Conservation (phyloP, 192 early-diverging fungal genomes). For the Coemansia reversa region DNA sequence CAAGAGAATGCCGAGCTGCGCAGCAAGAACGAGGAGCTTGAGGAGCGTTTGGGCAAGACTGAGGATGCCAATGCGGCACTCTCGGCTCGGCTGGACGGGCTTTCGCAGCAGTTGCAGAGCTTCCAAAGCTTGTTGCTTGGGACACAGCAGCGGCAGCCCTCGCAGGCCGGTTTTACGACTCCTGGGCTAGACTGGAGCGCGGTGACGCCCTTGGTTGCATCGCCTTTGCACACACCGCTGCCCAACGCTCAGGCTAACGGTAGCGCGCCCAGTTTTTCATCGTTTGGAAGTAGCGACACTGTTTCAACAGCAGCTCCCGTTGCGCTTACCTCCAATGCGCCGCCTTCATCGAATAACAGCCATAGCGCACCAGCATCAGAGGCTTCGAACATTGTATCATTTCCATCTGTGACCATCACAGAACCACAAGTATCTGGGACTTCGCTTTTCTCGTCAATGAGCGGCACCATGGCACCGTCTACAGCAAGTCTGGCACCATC, state of each 20-base stretch:
- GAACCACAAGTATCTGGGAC: conserved; percentile 2
- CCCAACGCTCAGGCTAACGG: conserved; percentile 13
- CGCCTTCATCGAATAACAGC: conserved; percentile 9
- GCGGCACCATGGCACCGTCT: conserved; percentile 23
- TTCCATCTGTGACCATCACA: conserved; percentile 3
- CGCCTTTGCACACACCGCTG: conserved; percentile 31
- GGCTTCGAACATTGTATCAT: background rate
- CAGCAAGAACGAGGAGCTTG: conserved; percentile 49
- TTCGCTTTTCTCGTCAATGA: conserved; percentile 15
- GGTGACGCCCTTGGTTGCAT: conserved; percentile 32
- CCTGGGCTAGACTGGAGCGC: conserved; percentile 35
- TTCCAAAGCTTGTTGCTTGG: conserved; percentile 40
- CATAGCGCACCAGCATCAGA: background rate
- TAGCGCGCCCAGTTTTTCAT: conserved; percentile 13
- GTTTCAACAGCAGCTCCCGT: conserved; percentile 16
- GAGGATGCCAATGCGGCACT: conserved; percentile 38
- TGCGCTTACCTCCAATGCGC: background rate
- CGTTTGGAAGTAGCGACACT: conserved; percentile 8
- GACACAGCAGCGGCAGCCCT: conserved; percentile 24
- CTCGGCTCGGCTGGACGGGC: conserved; percentile 34
- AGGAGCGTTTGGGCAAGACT: conserved; percentile 37
- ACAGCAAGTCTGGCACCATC: conserved; percentile 26
- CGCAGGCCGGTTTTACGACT: conserved; percentile 15
- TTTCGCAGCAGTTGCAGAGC: conserved; percentile 47
- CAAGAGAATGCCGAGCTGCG: conserved; percentile 66